Conservation (phyloP, 805 yeast species). For the Aciculoconidium aculeatum region DNA sequence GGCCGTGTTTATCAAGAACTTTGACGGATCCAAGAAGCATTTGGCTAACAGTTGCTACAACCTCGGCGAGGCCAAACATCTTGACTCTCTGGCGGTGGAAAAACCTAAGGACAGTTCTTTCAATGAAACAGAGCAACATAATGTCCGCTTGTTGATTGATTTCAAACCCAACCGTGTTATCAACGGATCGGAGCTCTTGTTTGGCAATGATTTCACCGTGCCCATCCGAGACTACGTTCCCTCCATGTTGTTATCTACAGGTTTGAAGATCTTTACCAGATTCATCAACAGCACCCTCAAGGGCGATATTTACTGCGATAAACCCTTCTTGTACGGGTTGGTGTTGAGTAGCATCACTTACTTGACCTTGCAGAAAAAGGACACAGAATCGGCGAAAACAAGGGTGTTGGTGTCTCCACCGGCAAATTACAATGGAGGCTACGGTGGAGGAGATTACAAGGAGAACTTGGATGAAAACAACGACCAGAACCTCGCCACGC, state of each 20-base stretch:
- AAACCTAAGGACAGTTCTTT: conserved; percentile 2
- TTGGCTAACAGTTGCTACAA: conserved; percentile 26
- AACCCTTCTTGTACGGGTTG: conserved; percentile 59
- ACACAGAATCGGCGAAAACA: conserved; percentile 7
- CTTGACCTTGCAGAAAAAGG: conserved; percentile 25
- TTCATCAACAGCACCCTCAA: conserved; percentile 59
- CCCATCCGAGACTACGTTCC: conserved; percentile 58
- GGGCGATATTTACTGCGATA: conserved; percentile 55
- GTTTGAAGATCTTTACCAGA: conserved; percentile 50
- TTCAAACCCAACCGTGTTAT: conserved; percentile 40
- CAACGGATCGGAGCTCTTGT: conserved; percentile 50
- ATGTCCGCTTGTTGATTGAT: conserved; percentile 27
- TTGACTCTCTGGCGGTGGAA: conserved; percentile 17
- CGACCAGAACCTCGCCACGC: conserved; percentile 23
- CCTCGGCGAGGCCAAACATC: conserved; percentile 20
- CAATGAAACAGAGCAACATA: conserved; percentile 16
- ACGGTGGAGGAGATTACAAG: conserved; percentile 9
- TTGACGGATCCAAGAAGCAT: conserved; percentile 39
- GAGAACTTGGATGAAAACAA: conserved; percentile 22
- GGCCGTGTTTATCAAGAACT: conserved; percentile 40
- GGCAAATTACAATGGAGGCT: conserved; percentile 7
- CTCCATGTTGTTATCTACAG: conserved; percentile 39
- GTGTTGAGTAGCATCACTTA: conserved; percentile 53
- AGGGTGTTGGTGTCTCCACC: conserved; percentile 5
- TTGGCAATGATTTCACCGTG: conserved; percentile 63